A percentile compares a stretch with the other conserved stretches of the same genome.
Conservation (phyloP, 495 filamentous ascomycete genomes). For the Thermochaetoides thermophila region DNA sequence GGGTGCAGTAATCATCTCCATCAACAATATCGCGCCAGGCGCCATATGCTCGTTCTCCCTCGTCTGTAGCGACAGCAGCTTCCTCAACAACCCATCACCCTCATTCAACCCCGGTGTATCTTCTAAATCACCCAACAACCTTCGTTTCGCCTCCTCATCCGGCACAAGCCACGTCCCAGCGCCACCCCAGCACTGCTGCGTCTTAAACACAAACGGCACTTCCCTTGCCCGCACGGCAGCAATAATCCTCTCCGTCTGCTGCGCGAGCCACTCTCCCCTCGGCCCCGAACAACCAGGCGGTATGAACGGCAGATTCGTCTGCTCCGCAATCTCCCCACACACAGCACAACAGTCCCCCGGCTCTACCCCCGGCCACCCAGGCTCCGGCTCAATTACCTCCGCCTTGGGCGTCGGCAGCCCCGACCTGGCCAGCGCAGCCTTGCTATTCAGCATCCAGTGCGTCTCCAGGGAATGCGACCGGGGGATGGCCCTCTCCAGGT, state of each 20-base stretch:
- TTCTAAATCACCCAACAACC: no score
- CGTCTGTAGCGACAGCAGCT: conserved; percentile 15
- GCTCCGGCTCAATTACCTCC: conserved; percentile 8
- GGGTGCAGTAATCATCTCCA: conserved; percentile 12
- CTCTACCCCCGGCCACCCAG: background rate
- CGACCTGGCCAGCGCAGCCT: conserved; percentile 12
- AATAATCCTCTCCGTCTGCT: conserved; percentile 10
- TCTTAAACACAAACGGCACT: conserved; percentile 22
- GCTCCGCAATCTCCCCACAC: conserved; percentile 3
- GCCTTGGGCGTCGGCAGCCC: conserved; percentile 14
- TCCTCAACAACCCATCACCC: conserved; percentile 9
- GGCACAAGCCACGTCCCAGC: conserved; percentile 21
- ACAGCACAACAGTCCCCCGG: conserved; percentile 11
- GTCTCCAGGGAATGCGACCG: conserved; percentile 13
- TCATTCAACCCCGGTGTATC: no score
- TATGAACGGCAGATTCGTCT: conserved; percentile 4
- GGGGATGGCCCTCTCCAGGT: conserved; percentile 9
- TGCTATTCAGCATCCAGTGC: conserved; percentile 20
- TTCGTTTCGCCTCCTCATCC: background rate
- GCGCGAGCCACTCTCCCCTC: conserved; percentile 11
- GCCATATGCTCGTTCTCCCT: conserved; percentile 12
- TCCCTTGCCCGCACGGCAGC: conserved; percentile 3
- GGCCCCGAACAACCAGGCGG: conserved; percentile 10
- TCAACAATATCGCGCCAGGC: conserved; percentile 14
- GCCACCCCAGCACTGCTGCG: conserved; percentile 22